Evolutionary conservation across 306 rosid genomes (phyloP), one percentile per base, ranked within the genome.

Genomic region (Urtica urens): DNA sequence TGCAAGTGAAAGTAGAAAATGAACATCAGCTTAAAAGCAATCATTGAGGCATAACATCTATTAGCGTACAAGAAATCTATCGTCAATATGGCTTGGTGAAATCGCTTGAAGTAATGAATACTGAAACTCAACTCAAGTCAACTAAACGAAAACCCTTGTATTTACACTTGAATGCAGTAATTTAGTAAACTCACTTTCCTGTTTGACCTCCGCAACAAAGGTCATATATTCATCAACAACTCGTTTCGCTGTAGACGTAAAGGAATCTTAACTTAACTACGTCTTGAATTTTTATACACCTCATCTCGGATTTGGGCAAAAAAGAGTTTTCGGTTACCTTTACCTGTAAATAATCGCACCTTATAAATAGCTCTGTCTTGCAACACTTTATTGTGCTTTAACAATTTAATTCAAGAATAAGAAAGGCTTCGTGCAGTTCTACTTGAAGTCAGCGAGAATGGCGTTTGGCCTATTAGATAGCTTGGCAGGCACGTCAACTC

Each of bases 401-500:
- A 3, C 8, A 5, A 16, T 25, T 2, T 0, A 44, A 14, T 14
- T 23, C 20, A 15, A 10, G 20, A 27, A 28, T 23, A 0, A 15
- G 17, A 15, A 34, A 3, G 20, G 38, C 17, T 21, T 27, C 34
- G 16, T 24, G 4, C 5, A 46, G 16, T 35, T 58, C 15, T 37
- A 9, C 34, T 60, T 48, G 53, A 46, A 38, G 46, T 16, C 7
- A 45, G 79, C 53, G 25, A 79, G 55, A 59, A 80, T 68, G 25
- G 87, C 78, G 42, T 20, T 56, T 15, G 77, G 45, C 39, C 87
- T 80, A 25, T 46, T 66, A 46, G 43, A 53, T 52, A 87, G 67
- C 4, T 50, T 65, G 7, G 73, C 67, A 49, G 76, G 72, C 33
- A 68, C 61, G 51, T 69, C 72, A 65, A 71, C 76, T 67, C 94